Conservation (phyloP, 2,329 filamentous ascomycete species). For the Mariannaea elegans region DNA sequence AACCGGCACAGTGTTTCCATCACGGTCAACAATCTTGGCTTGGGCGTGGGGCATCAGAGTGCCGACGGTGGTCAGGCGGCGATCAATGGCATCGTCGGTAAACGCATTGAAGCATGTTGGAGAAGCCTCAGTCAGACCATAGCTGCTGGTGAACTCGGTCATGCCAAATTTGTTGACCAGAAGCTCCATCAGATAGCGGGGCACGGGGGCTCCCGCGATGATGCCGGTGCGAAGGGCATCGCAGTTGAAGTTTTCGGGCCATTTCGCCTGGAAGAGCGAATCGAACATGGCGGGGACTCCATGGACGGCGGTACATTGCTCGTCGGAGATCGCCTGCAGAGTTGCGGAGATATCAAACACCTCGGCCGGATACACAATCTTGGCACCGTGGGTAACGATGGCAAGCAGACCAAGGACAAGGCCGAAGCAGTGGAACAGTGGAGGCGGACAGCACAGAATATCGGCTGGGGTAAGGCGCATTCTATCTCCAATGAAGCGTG, state of each 20-base stretch:
- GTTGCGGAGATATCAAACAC: constrained; percentile 75
- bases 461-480: constrained; percentile 75
- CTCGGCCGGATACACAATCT: constrained; percentile 79
- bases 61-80: constrained; percentile 76
- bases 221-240: constrained; percentile 76
- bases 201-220: constrained; percentile 81
- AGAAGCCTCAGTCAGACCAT: constrained; percentile 79
- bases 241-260: constrained; percentile 53
- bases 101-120: constrained; percentile 85
- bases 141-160: constrained; percentile 76
- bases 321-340: constrained; percentile 71
- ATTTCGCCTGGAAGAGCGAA: constrained; percentile 62
- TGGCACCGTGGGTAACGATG: constrained; percentile 76
- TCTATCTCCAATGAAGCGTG: constrained; percentile 76
- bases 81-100: constrained; percentile 74
- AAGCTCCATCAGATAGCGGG: constrained; percentile 76
- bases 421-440: constrained; percentile 87
- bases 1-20: constrained; percentile 71
- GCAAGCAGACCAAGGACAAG: constrained; percentile 80
- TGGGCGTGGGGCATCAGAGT: constrained; percentile 78
- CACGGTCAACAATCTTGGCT: constrained; percentile 79
- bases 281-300: constrained; percentile 90
- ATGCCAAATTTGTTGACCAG: constrained; percentile 78
- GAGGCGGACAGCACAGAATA: constrained; percentile 81
- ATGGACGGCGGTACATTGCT: constrained; percentile 78